phyloP scores from a whole-genome alignment of 495 filamentous ascomycete species.

The Hypoxylon intermedium region DNA sequence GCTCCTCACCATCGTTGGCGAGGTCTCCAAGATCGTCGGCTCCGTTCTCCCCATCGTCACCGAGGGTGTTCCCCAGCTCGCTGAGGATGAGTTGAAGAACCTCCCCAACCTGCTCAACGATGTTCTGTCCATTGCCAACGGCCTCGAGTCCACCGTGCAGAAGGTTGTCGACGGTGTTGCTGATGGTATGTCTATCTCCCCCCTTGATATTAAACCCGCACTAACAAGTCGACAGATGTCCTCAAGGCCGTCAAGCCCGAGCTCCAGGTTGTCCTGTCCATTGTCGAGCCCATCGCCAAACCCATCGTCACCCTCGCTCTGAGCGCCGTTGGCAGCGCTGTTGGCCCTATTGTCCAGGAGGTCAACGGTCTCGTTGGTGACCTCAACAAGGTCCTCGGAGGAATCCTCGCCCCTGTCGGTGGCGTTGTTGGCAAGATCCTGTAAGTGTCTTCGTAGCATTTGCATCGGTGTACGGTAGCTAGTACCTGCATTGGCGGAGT shows the following conservation, averaged over 20 bases:
- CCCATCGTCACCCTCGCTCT: conserved; percentile 31
- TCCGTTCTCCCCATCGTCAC: conserved; percentile 21
- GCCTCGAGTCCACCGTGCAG: conserved; percentile 29
- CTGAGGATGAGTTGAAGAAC: conserved; percentile 22
- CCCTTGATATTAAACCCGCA: neutral
- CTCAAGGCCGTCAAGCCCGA: conserved; percentile 31
- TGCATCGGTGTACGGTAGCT: conserved; percentile 13
- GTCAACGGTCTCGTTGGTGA: conserved; percentile 19
- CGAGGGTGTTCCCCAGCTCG: conserved; percentile 8
- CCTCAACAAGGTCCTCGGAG: conserved; percentile 18
- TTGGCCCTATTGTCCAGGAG: conserved; percentile 5
- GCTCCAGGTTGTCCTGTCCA: conserved; percentile 33
- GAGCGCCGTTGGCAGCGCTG: conserved; percentile 12
- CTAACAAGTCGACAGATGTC: conserved; percentile 32
- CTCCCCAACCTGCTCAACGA: conserved; percentile 24
- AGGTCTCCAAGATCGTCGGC: conserved; percentile 24
- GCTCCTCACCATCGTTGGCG: conserved; percentile 23
- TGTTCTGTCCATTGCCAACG: conserved; percentile 24
- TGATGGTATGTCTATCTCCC: conserved; percentile 17
- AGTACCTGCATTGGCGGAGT: conserved; percentile 28
- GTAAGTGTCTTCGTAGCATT: conserved; percentile 13
- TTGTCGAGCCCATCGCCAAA: conserved; percentile 26
- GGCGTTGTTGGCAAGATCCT: conserved; percentile 25
- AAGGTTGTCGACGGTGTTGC: conserved; percentile 8
- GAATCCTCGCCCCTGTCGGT: conserved; percentile 18